Evolutionary conservation across 2,329 filamentous ascomycete genomes (phyloP).

Genomic region (Ceratocystiopsis minuta): DNA sequence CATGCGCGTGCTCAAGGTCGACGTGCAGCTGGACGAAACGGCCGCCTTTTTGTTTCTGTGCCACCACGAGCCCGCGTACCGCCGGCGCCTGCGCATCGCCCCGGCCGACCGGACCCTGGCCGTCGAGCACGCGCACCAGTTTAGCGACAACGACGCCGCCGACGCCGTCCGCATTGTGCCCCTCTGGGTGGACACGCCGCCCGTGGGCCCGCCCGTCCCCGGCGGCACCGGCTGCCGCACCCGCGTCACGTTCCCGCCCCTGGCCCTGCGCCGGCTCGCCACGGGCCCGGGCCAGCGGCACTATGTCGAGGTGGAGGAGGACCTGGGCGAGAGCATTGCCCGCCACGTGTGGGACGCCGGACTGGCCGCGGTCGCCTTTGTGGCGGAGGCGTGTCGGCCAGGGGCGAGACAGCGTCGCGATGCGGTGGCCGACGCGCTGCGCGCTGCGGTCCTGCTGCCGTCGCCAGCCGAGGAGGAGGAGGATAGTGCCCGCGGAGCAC

Average conservation of each 20-base stretch:
- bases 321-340: constrained; percentile 41
- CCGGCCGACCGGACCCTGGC: constrained; percentile 8
- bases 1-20: constrained; percentile 20
- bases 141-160: constrained; percentile 8
- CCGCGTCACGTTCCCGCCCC: constrained; percentile 4
- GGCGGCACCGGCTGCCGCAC: neutral
- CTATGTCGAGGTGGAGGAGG: constrained; percentile 30
- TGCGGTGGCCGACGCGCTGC: constrained; percentile 9
- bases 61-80: too few relatives aligned
- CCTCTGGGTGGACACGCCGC: constrained; percentile 20
- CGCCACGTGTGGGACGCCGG: constrained; percentile 42
- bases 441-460: constrained; percentile 13
- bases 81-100: constrained; percentile 11
- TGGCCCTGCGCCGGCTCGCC: constrained; percentile 17
- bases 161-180: constrained; percentile 24
- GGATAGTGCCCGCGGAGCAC: neutral
- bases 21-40: constrained; percentile 11
- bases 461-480: constrained; percentile 10
- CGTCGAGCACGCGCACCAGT: constrained; percentile 9
- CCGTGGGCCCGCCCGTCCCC: neutral
- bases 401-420: too few relatives aligned
- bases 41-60: neutral
- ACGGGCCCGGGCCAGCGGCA: constrained; percentile 6
- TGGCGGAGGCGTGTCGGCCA: constrained; percentile 14
- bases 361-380: constrained; percentile 23